Percentiles rank a stretch among this genome's conserved stretches.
phyloP scores from a whole-genome alignment of 148 eudicot species.

The Pharnaceum exiguum region DNA sequence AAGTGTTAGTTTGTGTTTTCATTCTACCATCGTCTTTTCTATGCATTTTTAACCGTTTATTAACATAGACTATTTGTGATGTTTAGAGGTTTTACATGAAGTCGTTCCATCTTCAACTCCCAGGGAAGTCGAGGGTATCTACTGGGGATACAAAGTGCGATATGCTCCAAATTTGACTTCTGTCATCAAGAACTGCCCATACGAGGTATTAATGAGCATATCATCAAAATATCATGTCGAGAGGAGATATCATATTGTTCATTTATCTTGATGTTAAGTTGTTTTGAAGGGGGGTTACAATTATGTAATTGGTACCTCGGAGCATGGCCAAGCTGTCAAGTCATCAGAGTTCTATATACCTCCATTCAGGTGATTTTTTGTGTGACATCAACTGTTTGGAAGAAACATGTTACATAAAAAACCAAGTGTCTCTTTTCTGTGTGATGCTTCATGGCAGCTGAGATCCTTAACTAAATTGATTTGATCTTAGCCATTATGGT shows the following conservation, averaged over 20 bases:
- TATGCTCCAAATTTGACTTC: slow-evolving; percentile 88
- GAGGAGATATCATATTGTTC: neutral
- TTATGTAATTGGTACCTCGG: slow-evolving; percentile 93
- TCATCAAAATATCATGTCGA: neutral
- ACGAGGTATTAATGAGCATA: slow-evolving; percentile 45
- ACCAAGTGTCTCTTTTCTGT: no score
- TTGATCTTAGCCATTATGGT: no score
- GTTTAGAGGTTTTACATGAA: slow-evolving; percentile 46
- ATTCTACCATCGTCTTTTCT: no score
- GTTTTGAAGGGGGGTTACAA: slow-evolving; percentile 80
- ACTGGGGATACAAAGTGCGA: slow-evolving; percentile 97
- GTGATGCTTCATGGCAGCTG: no score
- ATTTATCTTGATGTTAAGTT: neutral
- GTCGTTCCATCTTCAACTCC: slow-evolving; percentile 73
- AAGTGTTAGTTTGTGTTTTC: no score
- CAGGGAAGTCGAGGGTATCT: slow-evolving; percentile 65
- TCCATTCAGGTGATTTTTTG: slow-evolving; percentile 57
- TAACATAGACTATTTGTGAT: slow-evolving; percentile 10
- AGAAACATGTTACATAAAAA: no score
- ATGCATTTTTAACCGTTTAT: no score
- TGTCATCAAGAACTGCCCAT: slow-evolving; percentile 62
- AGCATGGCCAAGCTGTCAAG: slow-evolving; percentile 74
- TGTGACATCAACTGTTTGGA: neutral
- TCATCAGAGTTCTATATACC: slow-evolving; percentile 81
- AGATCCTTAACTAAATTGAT: no score